Evolutionary conservation across 768 basidiomycete species (phyloP), one percentile per base, ranked within the genome.

Genomic region (Termitomyces sp.): DNA sequence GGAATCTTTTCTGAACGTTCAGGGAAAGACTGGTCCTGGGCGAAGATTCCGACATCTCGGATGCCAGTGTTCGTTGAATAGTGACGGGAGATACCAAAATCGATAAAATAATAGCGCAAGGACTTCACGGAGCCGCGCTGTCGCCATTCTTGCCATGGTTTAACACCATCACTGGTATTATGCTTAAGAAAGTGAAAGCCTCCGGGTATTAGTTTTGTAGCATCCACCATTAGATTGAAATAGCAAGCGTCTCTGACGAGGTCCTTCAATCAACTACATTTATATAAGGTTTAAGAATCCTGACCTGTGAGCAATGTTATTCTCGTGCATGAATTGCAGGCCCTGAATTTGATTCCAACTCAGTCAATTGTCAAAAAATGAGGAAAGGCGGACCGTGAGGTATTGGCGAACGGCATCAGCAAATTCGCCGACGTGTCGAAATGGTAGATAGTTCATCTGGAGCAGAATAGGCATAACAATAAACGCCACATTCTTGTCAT

Each of bases 11-110:
- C 33, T 18, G 53, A 58, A 11, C 56, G 66, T 49, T 81, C 79
- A 0, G 80, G 80, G 0, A 74, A 74, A 0, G 76, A 67, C 55
- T 72, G 73, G 66, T 85, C 81, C 3, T 75, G 80, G 0, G 80
- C 81, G 12, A 64, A 62, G 2, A 40, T 40, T 16, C 40, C 40
- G 40, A 40, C 40, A 40, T 40, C 40, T 33, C 73, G 75, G 0
- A 65, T 12, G 4, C 39, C 75, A 0, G 67, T 52, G 0, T 65
- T 58, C 6, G 16, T 40, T 40, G 15, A 5, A 0, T 75, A 71
- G 11, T 61, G 67, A 0, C 67, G 56, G 0, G 78, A 74, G 1
- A 76, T 53, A 2, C 75, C 78, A 28, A 28, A 28, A 28, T 28
- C 28, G 28, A 28, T 28, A 4, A 28, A 28, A 4, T 28, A 28